phyloP scores from a whole-genome alignment of 108 stramenopile genomes.

The Thalassiosira profunda region DNA sequence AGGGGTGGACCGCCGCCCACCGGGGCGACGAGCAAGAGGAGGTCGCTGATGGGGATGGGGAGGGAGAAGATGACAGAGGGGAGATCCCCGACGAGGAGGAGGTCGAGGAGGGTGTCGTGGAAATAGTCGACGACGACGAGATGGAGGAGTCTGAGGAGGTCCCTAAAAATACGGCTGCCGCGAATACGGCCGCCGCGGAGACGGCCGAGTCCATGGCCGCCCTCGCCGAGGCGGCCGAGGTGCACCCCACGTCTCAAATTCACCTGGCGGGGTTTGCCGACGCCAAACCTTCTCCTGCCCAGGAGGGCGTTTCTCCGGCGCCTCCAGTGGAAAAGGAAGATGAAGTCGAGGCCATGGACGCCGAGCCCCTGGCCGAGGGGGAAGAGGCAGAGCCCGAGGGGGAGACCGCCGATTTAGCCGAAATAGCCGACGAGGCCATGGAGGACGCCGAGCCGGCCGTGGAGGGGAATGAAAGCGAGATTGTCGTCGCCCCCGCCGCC shows the following conservation, averaged over 20 bases:
- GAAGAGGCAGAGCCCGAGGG: too few relatives aligned
- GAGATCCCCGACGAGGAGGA: neutral
- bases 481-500: neutral
- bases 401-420: too few relatives aligned
- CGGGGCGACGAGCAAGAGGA: neutral
- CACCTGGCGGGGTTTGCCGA: constrained; percentile 36
- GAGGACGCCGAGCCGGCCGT: neutral
- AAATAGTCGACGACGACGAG: too few relatives aligned
- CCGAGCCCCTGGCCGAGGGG: neutral
- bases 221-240: neutral
- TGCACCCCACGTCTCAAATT: neutral
- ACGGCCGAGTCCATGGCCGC: neutral
- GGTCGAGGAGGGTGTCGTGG: constrained; percentile 6
- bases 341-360: neutral
- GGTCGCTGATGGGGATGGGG: neutral
- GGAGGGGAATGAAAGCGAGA: neutral
- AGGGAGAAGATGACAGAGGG: neutral
- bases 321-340: neutral
- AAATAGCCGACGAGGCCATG: neutral
- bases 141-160: neutral
- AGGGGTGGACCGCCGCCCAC: neutral
- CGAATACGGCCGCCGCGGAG: neutral
- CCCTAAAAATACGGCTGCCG: neutral
- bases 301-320: neutral
- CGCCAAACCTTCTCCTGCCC: constrained; percentile 6